Percentiles rank a stretch among this genome's conserved stretches.
Conservation (phyloP, 2,329 filamentous ascomycete genomes). For the Mariannaea sp. region DNA sequence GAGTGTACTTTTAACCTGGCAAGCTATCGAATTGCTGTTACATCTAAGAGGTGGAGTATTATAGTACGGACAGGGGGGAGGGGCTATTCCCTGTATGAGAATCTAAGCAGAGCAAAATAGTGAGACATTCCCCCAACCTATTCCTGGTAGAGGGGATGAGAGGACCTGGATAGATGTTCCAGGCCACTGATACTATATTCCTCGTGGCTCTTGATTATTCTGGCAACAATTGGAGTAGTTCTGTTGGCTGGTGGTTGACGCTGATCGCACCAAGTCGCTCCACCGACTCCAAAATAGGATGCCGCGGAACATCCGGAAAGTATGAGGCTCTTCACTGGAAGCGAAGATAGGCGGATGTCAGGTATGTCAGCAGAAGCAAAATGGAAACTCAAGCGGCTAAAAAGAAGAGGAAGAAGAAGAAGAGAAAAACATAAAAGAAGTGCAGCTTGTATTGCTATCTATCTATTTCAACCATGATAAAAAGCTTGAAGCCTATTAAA, state of each 20-base stretch:
- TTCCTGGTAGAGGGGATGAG: slow-evolving; percentile 16
- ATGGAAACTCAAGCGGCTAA: neutral
- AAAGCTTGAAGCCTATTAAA: no score
- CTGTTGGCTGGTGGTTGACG: neutral
- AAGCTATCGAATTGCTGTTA: no score
- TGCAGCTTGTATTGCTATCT: neutral
- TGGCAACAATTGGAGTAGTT: no score
- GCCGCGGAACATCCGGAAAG: slow-evolving; percentile 35
- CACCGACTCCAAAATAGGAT: no score
- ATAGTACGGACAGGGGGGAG: slow-evolving; percentile 8
- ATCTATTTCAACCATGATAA: no score
- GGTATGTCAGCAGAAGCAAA: no score
- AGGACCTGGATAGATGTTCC: slow-evolving; percentile 17
- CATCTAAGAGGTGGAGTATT: slow-evolving; percentile 5
- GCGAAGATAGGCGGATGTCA: neutral
- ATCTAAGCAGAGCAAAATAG: slow-evolving; percentile 12
- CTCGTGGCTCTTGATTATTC: no score
- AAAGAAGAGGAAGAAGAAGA: neutral
- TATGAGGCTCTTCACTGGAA: slow-evolving; percentile 22
- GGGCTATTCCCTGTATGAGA: slow-evolving; percentile 4
- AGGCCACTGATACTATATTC: no score
- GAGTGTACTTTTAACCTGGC: no score
- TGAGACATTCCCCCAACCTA: slow-evolving; percentile 20
- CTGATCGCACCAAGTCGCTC: no score
- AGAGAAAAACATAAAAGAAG: neutral